Conservation (phyloP, 1,284 basidiomycete genomes). For the Pascua guehoae region DNA sequence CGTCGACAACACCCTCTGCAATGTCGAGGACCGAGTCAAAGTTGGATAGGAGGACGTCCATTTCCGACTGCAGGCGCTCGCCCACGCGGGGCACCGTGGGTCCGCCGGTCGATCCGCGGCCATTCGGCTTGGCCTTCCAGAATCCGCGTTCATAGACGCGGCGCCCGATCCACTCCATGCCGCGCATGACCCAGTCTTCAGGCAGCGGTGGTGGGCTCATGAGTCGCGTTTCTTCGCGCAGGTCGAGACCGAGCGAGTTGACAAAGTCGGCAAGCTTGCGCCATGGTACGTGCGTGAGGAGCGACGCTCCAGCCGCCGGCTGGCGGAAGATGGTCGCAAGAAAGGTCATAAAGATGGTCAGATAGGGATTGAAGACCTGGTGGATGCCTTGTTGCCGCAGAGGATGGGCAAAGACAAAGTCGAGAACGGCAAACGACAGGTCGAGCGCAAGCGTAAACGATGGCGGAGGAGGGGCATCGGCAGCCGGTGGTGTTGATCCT, state of each 20-base stretch:
- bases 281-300: slow-evolving; percentile 85
- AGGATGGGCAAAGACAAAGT: slow-evolving; percentile 65
- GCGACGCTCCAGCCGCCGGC: slow-evolving; percentile 56
- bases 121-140: slow-evolving; percentile 60
- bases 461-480: slow-evolving; percentile 53
- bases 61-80: slow-evolving; percentile 57
- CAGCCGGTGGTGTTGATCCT: background rate
- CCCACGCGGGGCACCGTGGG: slow-evolving; percentile 53
- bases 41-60: slow-evolving; percentile 68
- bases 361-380: slow-evolving; percentile 75
- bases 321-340: slow-evolving; percentile 71
- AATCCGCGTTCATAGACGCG: slow-evolving; percentile 85
- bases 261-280: slow-evolving; percentile 66
- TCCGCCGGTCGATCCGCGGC: slow-evolving; percentile 36
- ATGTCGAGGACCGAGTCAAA: slow-evolving; percentile 54
- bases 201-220: slow-evolving; percentile 63
- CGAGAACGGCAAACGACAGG: slow-evolving; percentile 74
- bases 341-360: slow-evolving; percentile 82
- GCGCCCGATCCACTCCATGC: slow-evolving; percentile 90
- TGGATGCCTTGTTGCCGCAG: slow-evolving; percentile 58
- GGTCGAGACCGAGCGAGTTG: slow-evolving; percentile 50
- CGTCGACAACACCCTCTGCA: slow-evolving; percentile 75
- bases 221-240: slow-evolving; percentile 57
- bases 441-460: slow-evolving; percentile 70
- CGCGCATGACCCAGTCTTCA: slow-evolving; percentile 93